Percentiles rank a stretch among this genome's conserved stretches.
These are phyloP conservation scores for Stephania cephalantha DNA, from an alignment of 164 flowering plant species.

Conservation along the genomic window DNA sequence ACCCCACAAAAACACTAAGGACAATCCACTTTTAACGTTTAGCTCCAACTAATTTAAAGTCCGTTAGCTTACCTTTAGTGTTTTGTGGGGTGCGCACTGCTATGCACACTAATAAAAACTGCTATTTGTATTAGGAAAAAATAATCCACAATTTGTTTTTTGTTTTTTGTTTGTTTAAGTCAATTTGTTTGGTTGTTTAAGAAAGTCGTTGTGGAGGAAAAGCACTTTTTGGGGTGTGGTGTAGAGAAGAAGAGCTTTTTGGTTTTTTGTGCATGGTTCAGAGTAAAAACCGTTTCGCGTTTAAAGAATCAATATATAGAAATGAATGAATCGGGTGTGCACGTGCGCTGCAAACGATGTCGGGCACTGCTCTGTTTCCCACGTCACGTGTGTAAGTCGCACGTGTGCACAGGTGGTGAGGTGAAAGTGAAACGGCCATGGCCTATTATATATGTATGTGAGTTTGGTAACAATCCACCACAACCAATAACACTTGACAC, in stretches of 20 bases:
- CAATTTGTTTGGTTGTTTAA: not conserved
- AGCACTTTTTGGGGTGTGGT: not conserved
- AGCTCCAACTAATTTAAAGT: too few relatives aligned
- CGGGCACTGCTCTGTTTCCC: too few relatives aligned
- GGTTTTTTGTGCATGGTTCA: not conserved
- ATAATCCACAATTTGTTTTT: too few relatives aligned
- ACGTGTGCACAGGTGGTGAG: not conserved
- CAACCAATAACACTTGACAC: not conserved
- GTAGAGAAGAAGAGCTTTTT: not conserved
- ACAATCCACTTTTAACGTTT: too few relatives aligned
- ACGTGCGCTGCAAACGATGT: not conserved
- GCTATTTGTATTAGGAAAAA: too few relatives aligned
- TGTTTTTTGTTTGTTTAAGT: not conserved
- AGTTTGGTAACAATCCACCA: constrained; percentile 1
- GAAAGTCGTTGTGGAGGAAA: not conserved
- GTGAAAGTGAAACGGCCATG: constrained; percentile 1
- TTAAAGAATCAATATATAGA: not conserved
- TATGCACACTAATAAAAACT: too few relatives aligned
- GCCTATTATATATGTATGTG: not conserved
- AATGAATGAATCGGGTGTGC: not conserved
- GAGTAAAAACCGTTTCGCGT: not conserved
- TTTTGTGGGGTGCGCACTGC: too few relatives aligned
- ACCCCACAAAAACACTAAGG: too few relatives aligned
- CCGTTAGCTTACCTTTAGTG: too few relatives aligned
- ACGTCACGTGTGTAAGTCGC: not conserved